phyloP scores from a whole-genome alignment of 202 grass and related monocot genomes.

The Zizania palustris region DNA sequence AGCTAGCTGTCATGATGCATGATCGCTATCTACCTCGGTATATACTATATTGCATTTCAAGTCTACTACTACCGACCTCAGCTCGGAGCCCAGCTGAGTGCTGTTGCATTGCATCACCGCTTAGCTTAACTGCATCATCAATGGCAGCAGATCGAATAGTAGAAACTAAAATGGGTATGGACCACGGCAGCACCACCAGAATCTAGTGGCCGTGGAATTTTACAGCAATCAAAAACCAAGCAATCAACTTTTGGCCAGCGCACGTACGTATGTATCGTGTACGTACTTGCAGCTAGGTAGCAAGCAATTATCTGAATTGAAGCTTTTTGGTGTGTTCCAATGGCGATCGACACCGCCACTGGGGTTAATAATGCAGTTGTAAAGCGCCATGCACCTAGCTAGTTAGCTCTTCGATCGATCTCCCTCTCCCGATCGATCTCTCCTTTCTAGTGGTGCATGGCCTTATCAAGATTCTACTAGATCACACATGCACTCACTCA shows the following conservation, averaged over 20 bases:
- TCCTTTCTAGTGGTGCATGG: constrained; percentile 41
- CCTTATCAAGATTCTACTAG: constrained; percentile 29
- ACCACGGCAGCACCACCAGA: not conserved
- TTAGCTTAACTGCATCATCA: no score
- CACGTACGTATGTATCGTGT: not conserved
- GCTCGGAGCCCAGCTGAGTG: no score
- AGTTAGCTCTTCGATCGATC: no score
- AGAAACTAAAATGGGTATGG: not conserved
- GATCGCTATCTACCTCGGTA: no score
- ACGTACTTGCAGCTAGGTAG: not conserved
- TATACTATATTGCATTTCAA: not conserved
- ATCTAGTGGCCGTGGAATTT: not conserved
- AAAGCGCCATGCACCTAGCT: constrained; percentile 33
- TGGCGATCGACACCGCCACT: constrained; percentile 31
- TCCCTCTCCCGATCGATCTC: not conserved
- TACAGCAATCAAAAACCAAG: constrained; percentile 3
- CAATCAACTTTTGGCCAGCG: not conserved
- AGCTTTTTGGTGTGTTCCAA: constrained; percentile 15
- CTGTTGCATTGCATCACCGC: no score
- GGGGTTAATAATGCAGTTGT: constrained; percentile 44
- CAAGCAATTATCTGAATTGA: not conserved
- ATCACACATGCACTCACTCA: not conserved
- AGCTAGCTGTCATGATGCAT: no score
- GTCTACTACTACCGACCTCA: no score
- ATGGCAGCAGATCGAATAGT: not conserved